These are phyloP conservation scores for Rhododendron mucronatum DNA, from an alignment of 148 eudicot species.

Conservation along the genomic window DNA sequence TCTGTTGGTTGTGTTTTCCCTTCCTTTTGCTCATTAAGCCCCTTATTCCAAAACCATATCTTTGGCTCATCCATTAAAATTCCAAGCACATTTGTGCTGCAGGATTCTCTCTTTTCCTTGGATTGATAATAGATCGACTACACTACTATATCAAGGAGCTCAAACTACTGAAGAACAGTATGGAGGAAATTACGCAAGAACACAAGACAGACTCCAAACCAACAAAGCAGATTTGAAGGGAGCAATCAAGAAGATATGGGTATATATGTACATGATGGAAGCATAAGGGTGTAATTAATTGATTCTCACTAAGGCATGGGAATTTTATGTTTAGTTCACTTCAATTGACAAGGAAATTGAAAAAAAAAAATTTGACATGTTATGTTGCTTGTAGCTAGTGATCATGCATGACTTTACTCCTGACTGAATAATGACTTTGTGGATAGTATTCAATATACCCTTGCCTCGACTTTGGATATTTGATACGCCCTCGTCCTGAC, in stretches of 20 bases:
- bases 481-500: background rate
- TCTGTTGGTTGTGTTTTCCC: background rate
- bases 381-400: background rate
- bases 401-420: background rate
- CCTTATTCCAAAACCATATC: background rate
- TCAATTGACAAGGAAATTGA: background rate
- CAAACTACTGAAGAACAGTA: background rate
- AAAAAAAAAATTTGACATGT: background rate
- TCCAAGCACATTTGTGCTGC: background rate
- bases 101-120: constrained; percentile 20
- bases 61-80: background rate
- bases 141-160: constrained; percentile 14
- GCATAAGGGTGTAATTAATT: background rate
- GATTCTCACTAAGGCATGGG: background rate
- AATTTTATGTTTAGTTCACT: background rate
- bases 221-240: background rate
- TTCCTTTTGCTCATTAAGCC: background rate
- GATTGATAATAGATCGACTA: constrained; percentile 14
- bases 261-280: background rate
- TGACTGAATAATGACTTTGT: background rate
- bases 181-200: constrained; percentile 8
- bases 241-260: background rate
- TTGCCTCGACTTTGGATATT: background rate
- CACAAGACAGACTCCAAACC: background rate
- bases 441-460: no score